These are phyloP conservation scores for Saccharum hybrid DNA, from an alignment of 202 grass and related monocot genomes.

Conservation along the genomic window DNA sequence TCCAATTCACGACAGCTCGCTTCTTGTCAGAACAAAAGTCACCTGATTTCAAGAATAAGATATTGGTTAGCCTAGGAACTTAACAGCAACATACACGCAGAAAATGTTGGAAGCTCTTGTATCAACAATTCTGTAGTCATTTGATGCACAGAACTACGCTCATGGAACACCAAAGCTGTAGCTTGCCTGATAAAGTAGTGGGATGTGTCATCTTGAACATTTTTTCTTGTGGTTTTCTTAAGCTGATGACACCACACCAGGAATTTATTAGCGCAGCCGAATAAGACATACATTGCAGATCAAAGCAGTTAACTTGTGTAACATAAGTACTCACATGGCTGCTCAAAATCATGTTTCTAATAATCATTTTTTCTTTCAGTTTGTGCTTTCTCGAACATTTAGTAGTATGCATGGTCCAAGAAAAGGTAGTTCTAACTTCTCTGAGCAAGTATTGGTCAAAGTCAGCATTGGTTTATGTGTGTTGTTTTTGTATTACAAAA, in stretches of 20 bases:
- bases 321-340: background rate
- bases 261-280: background rate
- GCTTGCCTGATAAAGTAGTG: background rate
- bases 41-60: conserved; percentile 52
- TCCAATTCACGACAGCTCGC: conserved; percentile 43
- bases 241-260: background rate
- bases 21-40: conserved; percentile 94
- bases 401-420: conserved; percentile 6
- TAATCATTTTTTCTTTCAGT: background rate
- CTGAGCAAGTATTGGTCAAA: background rate
- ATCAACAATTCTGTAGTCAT: background rate
- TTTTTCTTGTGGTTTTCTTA: background rate
- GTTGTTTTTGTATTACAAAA: background rate
- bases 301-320: background rate
- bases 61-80: background rate
- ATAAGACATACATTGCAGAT: background rate
- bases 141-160: background rate
- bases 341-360: background rate
- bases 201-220: conserved; percentile 4
- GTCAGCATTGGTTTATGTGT: background rate
- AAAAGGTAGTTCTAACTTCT: conserved; percentile 26
- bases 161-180: background rate
- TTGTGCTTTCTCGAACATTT: conserved; percentile 20
- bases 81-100: background rate
- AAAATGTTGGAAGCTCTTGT: background rate